phyloP scores from a whole-genome alignment of 148 eudicot genomes.

The Selenicereus undatus region DNA sequence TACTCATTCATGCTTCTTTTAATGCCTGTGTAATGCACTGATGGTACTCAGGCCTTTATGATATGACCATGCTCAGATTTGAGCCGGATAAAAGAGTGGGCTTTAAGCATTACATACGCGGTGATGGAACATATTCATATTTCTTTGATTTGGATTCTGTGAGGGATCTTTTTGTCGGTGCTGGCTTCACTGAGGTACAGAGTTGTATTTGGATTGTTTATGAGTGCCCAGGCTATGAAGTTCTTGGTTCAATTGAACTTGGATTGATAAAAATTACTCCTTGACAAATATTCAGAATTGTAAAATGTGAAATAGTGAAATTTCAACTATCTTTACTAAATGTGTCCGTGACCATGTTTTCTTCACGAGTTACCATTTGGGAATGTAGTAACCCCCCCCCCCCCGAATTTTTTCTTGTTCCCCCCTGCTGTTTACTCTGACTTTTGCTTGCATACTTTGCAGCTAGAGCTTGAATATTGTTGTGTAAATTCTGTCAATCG shows the following conservation, averaged over 20 bases:
- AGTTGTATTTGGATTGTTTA: background rate
- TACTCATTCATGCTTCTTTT: background rate
- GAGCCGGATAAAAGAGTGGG: slow-evolving; percentile 73
- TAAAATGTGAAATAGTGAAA: background rate
- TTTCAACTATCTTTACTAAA: background rate
- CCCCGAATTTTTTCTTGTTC: background rate
- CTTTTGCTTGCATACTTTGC: slow-evolving; percentile 23
- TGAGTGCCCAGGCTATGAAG: background rate
- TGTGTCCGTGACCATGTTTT: background rate
- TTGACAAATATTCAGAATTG: too few species aligned
- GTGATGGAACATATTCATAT: slow-evolving; percentile 92
- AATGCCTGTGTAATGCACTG: slow-evolving; percentile 7
- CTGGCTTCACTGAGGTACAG: slow-evolving; percentile 82
- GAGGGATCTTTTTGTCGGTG: slow-evolving; percentile 57
- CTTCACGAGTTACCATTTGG: background rate
- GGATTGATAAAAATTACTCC: too few species aligned
- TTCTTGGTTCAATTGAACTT: too few species aligned
- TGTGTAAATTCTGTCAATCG: slow-evolving; percentile 81
- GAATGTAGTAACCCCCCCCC: background rate
- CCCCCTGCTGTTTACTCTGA: background rate
- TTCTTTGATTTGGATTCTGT: slow-evolving; percentile 74
- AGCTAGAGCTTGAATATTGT: slow-evolving; percentile 93
- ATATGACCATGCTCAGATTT: slow-evolving; percentile 98
- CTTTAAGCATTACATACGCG: slow-evolving; percentile 72
- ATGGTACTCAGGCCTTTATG: slow-evolving; percentile 70